phyloP scores from a whole-genome alignment of 805 yeast genomes.

The Yarrowia sp. region DNA sequence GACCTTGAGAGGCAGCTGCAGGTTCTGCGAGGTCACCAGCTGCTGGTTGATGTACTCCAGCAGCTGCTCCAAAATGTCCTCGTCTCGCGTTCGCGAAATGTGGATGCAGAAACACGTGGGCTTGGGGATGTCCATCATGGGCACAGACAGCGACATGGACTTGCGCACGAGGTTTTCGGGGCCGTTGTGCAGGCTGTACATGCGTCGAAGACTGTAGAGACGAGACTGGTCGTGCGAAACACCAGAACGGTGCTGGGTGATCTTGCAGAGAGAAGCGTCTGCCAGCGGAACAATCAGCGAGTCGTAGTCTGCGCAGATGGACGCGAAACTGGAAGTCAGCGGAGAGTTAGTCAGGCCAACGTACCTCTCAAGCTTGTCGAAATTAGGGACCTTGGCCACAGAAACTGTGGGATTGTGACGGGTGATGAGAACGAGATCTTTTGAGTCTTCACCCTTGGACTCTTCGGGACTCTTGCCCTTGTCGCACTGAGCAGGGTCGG shows the following conservation, averaged over 20 bases:
- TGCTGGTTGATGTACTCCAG: conserved; percentile 4
- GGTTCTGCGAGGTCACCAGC: neutral
- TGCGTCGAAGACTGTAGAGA: neutral
- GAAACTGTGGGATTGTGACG: neutral
- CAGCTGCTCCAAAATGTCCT: conserved; percentile 3
- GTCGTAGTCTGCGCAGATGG: neutral
- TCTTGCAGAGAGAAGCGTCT: neutral
- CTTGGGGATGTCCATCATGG: neutral
- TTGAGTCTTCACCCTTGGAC: no score
- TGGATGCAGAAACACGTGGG: conserved; percentile 12
- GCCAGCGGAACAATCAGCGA: neutral
- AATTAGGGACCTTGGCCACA: neutral
- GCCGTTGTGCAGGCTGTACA: neutral
- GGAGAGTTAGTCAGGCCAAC: neutral
- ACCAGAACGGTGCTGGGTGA: neutral
- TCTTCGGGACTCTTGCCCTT: neutral
- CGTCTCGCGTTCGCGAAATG: conserved; percentile 10
- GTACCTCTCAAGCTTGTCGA: neutral
- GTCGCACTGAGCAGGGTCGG: neutral
- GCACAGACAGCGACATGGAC: neutral
- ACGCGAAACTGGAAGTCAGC: neutral
- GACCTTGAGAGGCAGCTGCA: conserved; percentile 34
- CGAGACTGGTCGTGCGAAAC: neutral
- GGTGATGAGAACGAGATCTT: neutral
- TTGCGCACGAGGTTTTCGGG: neutral